Base-by-base conservation (phyloP, 116 monocot genomes). In the Phalaenopsis hybrid region DNA sequence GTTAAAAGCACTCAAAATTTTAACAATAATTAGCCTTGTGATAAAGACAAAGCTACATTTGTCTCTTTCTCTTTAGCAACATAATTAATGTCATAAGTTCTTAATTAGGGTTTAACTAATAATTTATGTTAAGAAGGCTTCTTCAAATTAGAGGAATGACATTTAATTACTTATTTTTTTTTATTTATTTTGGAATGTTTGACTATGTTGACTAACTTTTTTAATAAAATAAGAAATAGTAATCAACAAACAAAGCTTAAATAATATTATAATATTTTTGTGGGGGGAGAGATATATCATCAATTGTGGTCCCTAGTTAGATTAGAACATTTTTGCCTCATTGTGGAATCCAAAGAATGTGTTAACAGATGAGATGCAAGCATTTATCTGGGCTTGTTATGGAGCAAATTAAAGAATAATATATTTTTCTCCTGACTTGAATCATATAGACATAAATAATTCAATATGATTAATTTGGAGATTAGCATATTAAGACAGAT, bases 221-320 rank as follows among this genome's bases (percentile, higher is more conserved):
- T 37, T 37, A 37, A 37, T 37, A 37, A 37, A 37, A 37, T 37
- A 37, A 37, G 37, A 37, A 37, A 37, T 37, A 37, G 37, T 37
- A 37, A 37, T 37, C 2, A 37, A 37, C 2, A 37, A 37, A n/a
- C n/a, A n/a, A n/a, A n/a, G n/a, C n/a, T n/a, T n/a, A n/a, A n/a
- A n/a, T n/a, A n/a, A n/a, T n/a, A n/a, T n/a, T n/a, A n/a, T n/a
- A n/a, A n/a, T n/a, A n/a, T n/a, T n/a, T n/a, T n/a, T n/a, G n/a
- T n/a, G n/a, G n/a, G n/a, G n/a, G n/a, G n/a, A n/a, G n/a, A n/a
- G n/a, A n/a, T n/a, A n/a, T n/a, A n/a, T n/a, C n/a, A 37, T 20
- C 21, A 63, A 8, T 11, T 63, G 63, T 63, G 72, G 72, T 72
- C 72, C 72, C 72, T 72, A 72, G 37, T n/a, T 37, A 37, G 72